Evolutionary conservation across 179 eudicot genomes (phyloP), one percentile per base, ranked within the genome.

Genomic region (Beta macrorhiza): DNA sequence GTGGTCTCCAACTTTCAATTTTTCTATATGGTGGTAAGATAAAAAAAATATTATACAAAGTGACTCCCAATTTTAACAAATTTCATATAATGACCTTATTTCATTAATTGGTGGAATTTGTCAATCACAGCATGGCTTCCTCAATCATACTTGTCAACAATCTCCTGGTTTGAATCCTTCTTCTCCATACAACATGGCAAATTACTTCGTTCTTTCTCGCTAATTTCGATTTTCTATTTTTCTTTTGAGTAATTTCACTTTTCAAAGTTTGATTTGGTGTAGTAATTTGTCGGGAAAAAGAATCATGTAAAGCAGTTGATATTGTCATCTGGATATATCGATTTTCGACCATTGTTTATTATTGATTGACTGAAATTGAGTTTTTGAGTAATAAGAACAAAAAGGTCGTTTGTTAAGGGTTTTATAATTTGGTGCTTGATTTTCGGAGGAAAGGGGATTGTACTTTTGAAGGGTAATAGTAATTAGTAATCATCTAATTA

Each of bases 121-220:
- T 32, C 37, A 32, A 32, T 2, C 37, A 32, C 37, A 32, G 25
- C 25, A 25, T 25, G 25, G 25, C 25, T 25, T 25, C 25, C 25
- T 88, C 84, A 53, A 82, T 84, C 77, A 79, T 86, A 11, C 67
- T 81, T 80, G 16, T 75, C 69, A 68, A 69, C n/a, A 96, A 91
- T 89, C 95, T 92, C 99, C 99, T 77, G 97, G 97, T 81, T 89
- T 96, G 98, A 96, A 96, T 94, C 99, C 99, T 11, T 92, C 89
- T 63, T 84, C 95, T 73, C 96, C 96, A 14, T 84, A 84, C 88
- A 91, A 88, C 88, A 84, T 94, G 89, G 92, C 91, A 79, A 90
- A 93, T 89, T 84, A 94, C 78, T 92, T 87, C 80, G 86, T 87
- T 82, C 82, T 83, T 80, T 91, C 95, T 86, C 98, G 98, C 82